Conservation (phyloP, 768 basidiomycete genomes). For the Tylopilus subfusipes region DNA sequence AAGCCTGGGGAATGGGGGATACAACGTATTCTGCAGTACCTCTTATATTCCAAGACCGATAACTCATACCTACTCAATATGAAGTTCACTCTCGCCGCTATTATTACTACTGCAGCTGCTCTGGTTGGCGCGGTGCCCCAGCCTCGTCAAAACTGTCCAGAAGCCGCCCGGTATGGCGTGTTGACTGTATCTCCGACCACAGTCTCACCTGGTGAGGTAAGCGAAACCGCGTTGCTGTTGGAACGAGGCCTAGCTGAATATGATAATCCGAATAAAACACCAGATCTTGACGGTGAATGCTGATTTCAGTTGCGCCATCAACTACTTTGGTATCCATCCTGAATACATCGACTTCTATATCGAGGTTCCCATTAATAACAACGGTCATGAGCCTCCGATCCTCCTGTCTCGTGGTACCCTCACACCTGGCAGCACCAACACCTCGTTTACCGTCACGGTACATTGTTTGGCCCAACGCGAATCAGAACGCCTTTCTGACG, state of each 20-base stretch:
- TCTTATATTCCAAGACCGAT: neutral
- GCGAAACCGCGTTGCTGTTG: neutral
- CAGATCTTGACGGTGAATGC: slow-evolving; percentile 22
- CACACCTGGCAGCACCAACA: neutral
- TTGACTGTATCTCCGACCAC: slow-evolving; percentile 19
- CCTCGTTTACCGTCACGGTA: slow-evolving; percentile 22
- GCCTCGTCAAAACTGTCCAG: slow-evolving; percentile 20
- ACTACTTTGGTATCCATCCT: slow-evolving; percentile 15
- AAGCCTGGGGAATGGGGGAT: neutral
- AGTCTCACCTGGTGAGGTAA: slow-evolving; percentile 25
- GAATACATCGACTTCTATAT: slow-evolving; percentile 33
- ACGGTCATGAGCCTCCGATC: slow-evolving; percentile 29
- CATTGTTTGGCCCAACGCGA: neutral
- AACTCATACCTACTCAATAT: slow-evolving; percentile 6
- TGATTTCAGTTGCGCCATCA: slow-evolving; percentile 28
- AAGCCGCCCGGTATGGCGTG: slow-evolving; percentile 21
- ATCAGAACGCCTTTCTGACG: slow-evolving; percentile 1
- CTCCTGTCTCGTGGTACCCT: slow-evolving; percentile 24
- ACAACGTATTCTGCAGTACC: neutral
- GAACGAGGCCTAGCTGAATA: slow-evolving; percentile 1
- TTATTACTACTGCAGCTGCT: slow-evolving; percentile 10
- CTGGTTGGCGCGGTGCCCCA: slow-evolving; percentile 19
- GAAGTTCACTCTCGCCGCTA: slow-evolving; percentile 13
- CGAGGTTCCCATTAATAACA: slow-evolving; percentile 32
- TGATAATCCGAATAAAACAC: neutral